These are phyloP conservation scores for Backusella luteola DNA, from an alignment of 192 early-diverging fungal species.

Conservation along the genomic window DNA sequence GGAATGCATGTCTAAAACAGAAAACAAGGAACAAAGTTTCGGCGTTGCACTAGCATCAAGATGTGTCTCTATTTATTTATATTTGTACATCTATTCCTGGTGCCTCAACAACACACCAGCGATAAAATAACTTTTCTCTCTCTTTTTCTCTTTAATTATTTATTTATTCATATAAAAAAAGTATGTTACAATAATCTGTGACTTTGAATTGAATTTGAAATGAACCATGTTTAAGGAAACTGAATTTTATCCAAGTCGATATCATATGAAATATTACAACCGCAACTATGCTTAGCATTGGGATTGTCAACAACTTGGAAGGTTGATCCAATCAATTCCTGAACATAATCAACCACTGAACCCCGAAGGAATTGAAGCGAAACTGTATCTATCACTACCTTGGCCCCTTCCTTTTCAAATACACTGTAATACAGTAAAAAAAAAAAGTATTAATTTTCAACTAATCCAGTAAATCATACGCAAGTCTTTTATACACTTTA, in stretches of 20 bases:
- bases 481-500: constrained; percentile 17
- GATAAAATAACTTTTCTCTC: too few species aligned
- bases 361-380: constrained; percentile 75
- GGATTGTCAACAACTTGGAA: constrained; percentile 79
- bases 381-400: constrained; percentile 68
- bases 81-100: too few species aligned
- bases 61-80: too few species aligned
- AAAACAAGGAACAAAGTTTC: not conserved
- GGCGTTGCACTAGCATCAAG: not conserved
- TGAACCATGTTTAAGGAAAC: not conserved
- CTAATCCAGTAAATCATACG: not conserved
- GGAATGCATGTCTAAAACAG: too few species aligned
- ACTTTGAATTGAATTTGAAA: not conserved
- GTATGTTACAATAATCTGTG: not conserved
- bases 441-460: not conserved
- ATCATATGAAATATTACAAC: constrained; percentile 45
- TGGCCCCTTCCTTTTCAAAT: constrained; percentile 68
- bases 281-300: constrained; percentile 52
- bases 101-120: too few species aligned
- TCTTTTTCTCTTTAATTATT: not conserved
- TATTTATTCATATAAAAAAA: not conserved
- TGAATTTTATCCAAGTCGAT: constrained; percentile 39
- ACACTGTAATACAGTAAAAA: constrained; percentile 36
- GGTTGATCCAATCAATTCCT: constrained; percentile 77
- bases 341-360: constrained; percentile 74